Evolutionary conservation across 108 stramenopile species (phyloP), one percentile per base, ranked within the genome.

Genomic region (Cyclotella atomus): DNA sequence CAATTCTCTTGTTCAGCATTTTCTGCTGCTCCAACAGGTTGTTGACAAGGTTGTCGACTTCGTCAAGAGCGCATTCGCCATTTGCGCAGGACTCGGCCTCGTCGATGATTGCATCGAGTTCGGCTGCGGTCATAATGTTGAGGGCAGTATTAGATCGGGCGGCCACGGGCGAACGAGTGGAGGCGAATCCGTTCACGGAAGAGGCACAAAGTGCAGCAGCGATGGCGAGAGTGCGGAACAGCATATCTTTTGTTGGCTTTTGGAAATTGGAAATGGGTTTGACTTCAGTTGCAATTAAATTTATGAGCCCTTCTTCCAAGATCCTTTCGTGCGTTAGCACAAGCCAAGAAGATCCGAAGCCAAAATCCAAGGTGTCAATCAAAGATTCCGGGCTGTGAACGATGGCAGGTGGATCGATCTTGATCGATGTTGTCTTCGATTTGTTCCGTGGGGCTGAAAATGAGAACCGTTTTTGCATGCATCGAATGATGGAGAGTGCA

Each of bases 11-110:
- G 34, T 68, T 73, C 65, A 92, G 64, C 19, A 81, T 62, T 21
- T 83, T 67, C 62, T 90, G 80, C 46, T 87, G 85, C 28, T 83
- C 79, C 68, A 82, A 76, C 15, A 93, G 80, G 12, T 77, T 82
- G 17, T 34, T 24, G 49, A 93, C 70, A 24, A 93, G 78, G 20
- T 60, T 76, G 34, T 84, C 82, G n/a, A 93, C 92, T 61, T 90
- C 89, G 59, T 91, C 89, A 46, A 91, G 60, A 35, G 85, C 77
- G 57, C 92, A 93, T 77, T 93, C 92, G 5, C 84, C 79, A 3
- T 76, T 79, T 3, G 78, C 83, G 61, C 92, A 93, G 35, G 73
- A 73, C 17, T 85, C 47, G 16, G 87, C 88, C 34, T 77, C 62
- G 20, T 70, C 32, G 46, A 93, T 62, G 69, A 93, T 87, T 9